phyloP scores from a whole-genome alignment of 371 early-diverging fungal genomes.

The Mucor mucedo region DNA sequence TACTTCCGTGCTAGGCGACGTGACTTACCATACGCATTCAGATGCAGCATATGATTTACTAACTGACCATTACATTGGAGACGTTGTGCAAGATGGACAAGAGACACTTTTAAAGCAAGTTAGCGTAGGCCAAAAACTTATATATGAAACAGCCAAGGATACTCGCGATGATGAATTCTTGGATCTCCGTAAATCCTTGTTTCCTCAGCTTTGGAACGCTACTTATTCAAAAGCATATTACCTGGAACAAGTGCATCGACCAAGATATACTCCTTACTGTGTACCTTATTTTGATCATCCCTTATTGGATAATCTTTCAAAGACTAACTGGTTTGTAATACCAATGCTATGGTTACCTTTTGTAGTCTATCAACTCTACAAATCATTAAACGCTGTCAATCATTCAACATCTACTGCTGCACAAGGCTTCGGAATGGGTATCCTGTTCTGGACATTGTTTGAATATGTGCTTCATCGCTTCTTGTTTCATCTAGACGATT shows the following conservation, averaged over 20 bases:
- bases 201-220: slow-evolving; percentile 81
- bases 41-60: slow-evolving; percentile 86
- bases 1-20: slow-evolving; percentile 73
- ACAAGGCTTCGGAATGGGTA: slow-evolving; percentile 62
- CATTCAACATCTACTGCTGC: slow-evolving; percentile 5
- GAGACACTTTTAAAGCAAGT: not conserved
- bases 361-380: slow-evolving; percentile 46
- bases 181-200: slow-evolving; percentile 83
- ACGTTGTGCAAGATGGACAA: slow-evolving; percentile 38
- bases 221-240: slow-evolving; percentile 84
- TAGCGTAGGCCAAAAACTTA: slow-evolving; percentile 3
- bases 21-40: slow-evolving; percentile 79
- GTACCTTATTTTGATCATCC: slow-evolving; percentile 75
- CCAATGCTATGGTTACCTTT: slow-evolving; percentile 91
- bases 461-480: slow-evolving; percentile 90
- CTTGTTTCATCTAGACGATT: slow-evolving; percentile 89
- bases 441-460: slow-evolving; percentile 79
- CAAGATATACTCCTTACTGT: slow-evolving; percentile 68
- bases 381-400: slow-evolving; percentile 18
- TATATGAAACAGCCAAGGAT: slow-evolving; percentile 2
- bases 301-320: slow-evolving; percentile 79
- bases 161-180: slow-evolving; percentile 69
- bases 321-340: slow-evolving; percentile 92
- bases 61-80: slow-evolving; percentile 81
- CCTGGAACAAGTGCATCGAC: slow-evolving; percentile 89